A percentile compares a stretch with the other conserved stretches of the same genome.
phyloP scores from a whole-genome alignment of 2,329 filamentous ascomycete species.

The Penicillium sp. region DNA sequence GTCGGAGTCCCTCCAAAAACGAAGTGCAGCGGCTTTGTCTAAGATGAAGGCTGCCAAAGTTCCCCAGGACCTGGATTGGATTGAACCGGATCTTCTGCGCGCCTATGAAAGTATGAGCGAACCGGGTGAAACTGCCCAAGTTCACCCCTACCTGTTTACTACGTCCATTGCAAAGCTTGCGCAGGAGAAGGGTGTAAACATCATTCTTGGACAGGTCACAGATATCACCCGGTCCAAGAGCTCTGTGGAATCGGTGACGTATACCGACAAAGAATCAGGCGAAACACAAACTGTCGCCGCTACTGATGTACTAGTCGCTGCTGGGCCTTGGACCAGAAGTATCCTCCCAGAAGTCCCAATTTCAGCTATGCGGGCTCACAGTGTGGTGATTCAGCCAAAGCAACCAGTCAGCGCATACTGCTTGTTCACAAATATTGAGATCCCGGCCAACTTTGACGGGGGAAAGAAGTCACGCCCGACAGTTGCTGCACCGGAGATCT shows the following conservation, averaged over 20 bases:
- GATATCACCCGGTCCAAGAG: slow-evolving; percentile 56
- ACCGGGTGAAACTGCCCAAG: slow-evolving; percentile 78
- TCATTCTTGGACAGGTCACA: slow-evolving; percentile 67
- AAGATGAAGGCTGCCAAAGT: slow-evolving; percentile 58
- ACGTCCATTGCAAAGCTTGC: slow-evolving; percentile 76
- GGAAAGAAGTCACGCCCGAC: slow-evolving; percentile 52
- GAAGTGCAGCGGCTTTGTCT: slow-evolving; percentile 49
- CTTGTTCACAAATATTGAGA: slow-evolving; percentile 74
- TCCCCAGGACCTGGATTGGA: slow-evolving; percentile 79
- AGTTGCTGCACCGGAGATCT: slow-evolving; percentile 83
- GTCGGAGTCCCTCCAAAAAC: slow-evolving; percentile 55
- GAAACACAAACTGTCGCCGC: slow-evolving; percentile 52
- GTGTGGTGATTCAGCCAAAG: slow-evolving; percentile 57
- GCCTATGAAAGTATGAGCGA: slow-evolving; percentile 82
- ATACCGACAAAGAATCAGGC: slow-evolving; percentile 52
- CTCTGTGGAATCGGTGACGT: slow-evolving; percentile 61
- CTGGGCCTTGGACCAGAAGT: slow-evolving; percentile 59
- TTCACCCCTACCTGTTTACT: slow-evolving; percentile 89
- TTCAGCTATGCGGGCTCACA: slow-evolving; percentile 58
- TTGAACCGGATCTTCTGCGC: slow-evolving; percentile 62
- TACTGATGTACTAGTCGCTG: slow-evolving; percentile 58
- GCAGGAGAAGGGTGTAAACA: slow-evolving; percentile 61
- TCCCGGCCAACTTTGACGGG: slow-evolving; percentile 60
- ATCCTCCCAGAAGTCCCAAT: slow-evolving; percentile 57
- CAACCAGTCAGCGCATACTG: slow-evolving; percentile 50